phyloP scores from a whole-genome alignment of 306 rosid species.

The Gynostemma pentaphyllum region DNA sequence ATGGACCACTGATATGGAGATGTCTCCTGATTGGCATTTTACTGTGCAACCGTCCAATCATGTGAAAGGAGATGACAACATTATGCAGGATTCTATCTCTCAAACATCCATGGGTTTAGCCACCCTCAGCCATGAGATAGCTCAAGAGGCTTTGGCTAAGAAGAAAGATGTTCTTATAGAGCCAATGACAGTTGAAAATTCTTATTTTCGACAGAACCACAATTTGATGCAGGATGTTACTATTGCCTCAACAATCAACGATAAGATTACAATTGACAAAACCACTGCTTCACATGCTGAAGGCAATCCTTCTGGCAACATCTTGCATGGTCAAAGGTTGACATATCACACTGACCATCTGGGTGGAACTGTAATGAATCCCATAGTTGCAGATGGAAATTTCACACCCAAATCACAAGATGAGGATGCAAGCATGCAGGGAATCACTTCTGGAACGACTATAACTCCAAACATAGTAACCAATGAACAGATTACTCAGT shows the following conservation, averaged over 20 bases:
- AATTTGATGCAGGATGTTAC: conserved; percentile 22
- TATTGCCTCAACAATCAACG: conserved; percentile 23
- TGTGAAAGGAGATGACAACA: conserved; percentile 39
- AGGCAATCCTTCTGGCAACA: conserved; percentile 25
- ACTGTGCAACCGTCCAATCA: conserved; percentile 32
- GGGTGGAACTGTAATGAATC: conserved; percentile 28
- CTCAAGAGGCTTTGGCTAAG: conserved; percentile 34
- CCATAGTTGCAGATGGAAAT: conserved; percentile 38
- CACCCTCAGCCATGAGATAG: conserved; percentile 27
- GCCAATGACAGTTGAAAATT: conserved; percentile 27
- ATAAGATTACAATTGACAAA: conserved; percentile 22
- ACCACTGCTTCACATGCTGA: conserved; percentile 20
- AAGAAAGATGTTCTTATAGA: conserved; percentile 30
- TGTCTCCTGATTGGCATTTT: conserved; percentile 87
- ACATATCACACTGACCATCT: conserved; percentile 35
- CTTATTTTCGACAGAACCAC: conserved; percentile 20
- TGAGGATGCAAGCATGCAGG: conserved; percentile 37
- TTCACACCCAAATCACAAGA: conserved; percentile 25
- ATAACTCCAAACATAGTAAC: conserved; percentile 35
- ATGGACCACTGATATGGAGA: conserved; percentile 50
- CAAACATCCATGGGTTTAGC: conserved; percentile 26
- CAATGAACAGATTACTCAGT: conserved; percentile 48
- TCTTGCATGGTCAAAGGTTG: conserved; percentile 37
- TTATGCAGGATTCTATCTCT: conserved; percentile 28
- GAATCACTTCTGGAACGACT: conserved; percentile 30